These are phyloP conservation scores for Rosellinia necatrix DNA, from an alignment of 2,329 filamentous ascomycete genomes.

Conservation along the genomic window DNA sequence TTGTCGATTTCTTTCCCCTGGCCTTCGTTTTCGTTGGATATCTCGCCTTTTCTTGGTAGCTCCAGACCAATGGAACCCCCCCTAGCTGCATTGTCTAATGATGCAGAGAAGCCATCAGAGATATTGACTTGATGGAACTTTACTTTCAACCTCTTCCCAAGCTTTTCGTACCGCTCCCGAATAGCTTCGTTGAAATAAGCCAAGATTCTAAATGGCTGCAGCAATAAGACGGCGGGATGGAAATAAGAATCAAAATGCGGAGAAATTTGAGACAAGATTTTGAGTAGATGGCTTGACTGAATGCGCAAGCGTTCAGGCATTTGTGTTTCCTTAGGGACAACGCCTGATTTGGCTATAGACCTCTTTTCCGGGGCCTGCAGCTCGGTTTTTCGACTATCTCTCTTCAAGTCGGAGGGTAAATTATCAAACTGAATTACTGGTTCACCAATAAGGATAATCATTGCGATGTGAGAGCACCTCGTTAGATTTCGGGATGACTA, in stretches of 20 bases:
- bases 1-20: neutral
- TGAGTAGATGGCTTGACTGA: neutral
- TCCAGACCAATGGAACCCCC: neutral
- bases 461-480: neutral
- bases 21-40: neutral
- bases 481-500: neutral
- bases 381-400: neutral
- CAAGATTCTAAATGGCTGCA: neutral
- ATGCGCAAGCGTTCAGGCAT: slow-evolving; percentile 6
- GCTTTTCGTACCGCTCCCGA: neutral
- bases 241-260: neutral
- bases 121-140: neutral
- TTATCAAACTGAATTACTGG: neutral
- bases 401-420: neutral
- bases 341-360: neutral
- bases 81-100: neutral
- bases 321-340: neutral
- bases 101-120: neutral
- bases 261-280: neutral
- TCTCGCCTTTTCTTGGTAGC: neutral
- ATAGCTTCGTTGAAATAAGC: neutral
- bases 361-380: neutral
- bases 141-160: neutral
- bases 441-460: neutral
- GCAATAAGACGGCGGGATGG: neutral